Conservation (phyloP, 192 early-diverging fungal genomes). For the Backusella mclennaniae region DNA sequence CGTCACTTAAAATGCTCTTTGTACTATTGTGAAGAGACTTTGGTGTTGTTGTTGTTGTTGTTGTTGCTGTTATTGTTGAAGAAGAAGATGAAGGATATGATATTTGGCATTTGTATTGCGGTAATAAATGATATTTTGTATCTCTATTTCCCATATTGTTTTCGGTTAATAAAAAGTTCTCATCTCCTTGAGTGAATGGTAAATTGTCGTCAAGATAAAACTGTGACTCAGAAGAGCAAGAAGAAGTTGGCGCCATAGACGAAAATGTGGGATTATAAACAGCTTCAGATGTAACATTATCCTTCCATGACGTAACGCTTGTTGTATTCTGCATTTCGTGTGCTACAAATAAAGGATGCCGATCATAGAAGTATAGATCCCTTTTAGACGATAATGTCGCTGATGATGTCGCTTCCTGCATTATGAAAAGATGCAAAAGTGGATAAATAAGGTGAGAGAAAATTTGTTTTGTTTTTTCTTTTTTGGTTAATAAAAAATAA, state of each 20-base stretch:
- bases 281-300: not conserved
- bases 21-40: not conserved
- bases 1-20: not conserved
- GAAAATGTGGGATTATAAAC: not conserved
- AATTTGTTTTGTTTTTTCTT: not conserved
- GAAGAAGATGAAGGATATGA: not conserved
- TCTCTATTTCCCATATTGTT: not conserved
- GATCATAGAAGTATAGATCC: not conserved
- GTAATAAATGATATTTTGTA: not conserved
- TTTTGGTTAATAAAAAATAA: not conserved
- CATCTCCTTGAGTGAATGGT: not conserved
- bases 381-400: not conserved
- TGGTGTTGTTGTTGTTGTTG: not conserved
- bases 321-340: not conserved
- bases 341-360: not conserved
- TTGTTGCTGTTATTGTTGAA: not conserved
- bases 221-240: not conserved
- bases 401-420: not conserved
- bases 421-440: not conserved
- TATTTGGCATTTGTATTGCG: not conserved
- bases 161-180: not conserved
- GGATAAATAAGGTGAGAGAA: not conserved
- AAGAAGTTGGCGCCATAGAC: not conserved
- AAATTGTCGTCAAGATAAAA: not conserved
- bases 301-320: not conserved